A percentile compares a stretch with the other conserved stretches of the same genome.
Conservation (phyloP, 2,329 filamentous ascomycete species). For the Scedosporium apiospermum region DNA sequence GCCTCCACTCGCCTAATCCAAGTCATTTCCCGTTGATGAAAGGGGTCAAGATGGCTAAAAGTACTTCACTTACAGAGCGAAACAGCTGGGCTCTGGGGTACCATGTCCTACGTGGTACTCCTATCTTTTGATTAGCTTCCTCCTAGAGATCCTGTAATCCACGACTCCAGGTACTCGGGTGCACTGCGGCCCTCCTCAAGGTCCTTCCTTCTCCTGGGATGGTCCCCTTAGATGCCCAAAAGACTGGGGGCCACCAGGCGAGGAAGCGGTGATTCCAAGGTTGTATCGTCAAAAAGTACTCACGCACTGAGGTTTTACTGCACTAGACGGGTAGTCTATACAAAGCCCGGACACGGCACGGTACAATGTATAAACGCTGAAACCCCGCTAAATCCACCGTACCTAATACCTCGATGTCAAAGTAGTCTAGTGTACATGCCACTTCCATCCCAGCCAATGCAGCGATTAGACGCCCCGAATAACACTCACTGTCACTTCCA, state of each 20-base stretch:
- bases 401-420: too few relatives aligned
- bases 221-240: not conserved
- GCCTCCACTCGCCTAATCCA: slow-evolving; percentile 1
- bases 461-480: too few relatives aligned
- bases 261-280: not conserved
- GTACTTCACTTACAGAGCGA: not conserved
- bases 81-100: not conserved
- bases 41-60: not conserved
- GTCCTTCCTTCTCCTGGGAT: not conserved
- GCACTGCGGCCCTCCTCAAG: not conserved
- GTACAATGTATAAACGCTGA: too few relatives aligned
- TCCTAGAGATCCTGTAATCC: not conserved
- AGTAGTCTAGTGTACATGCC: too few relatives aligned
- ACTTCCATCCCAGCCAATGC: too few relatives aligned
- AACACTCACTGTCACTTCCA: too few relatives aligned
- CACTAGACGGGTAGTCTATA: too few relatives aligned
- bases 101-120: not conserved
- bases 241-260: not conserved
- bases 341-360: too few relatives aligned
- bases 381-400: too few relatives aligned
- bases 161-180: not conserved
- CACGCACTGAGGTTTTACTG: too few relatives aligned
- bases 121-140: not conserved
- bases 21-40: slow-evolving; percentile 3
- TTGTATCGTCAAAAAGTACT: not conserved